Conservation (phyloP, 176 grass and related monocot species). For the Zizania latifolia region DNA sequence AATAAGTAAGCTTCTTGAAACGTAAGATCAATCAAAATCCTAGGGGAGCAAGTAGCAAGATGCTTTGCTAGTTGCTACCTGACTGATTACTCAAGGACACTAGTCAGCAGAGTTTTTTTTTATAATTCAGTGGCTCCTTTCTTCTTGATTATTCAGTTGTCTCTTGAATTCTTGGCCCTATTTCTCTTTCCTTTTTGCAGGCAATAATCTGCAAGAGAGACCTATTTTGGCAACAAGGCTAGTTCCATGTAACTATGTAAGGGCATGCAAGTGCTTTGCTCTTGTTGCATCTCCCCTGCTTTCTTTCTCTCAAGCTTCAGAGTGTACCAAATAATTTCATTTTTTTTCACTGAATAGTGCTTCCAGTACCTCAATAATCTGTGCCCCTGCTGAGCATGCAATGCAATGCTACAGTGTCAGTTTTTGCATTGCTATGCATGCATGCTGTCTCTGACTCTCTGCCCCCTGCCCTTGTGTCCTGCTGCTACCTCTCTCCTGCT, state of each 20-base stretch:
- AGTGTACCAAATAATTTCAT: background rate
- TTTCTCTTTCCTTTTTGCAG: slow-evolving; percentile 11
- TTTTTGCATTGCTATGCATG: slow-evolving; percentile 24
- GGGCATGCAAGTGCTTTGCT: background rate
- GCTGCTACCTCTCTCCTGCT: slow-evolving; percentile 14
- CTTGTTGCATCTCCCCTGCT: background rate
- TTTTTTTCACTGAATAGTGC: background rate
- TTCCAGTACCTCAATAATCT: slow-evolving; percentile 35
- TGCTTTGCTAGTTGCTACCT: background rate
- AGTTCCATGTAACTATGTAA: too few relatives aligned
- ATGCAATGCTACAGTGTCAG: slow-evolving; percentile 24
- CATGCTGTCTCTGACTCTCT: too few relatives aligned
- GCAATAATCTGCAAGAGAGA: slow-evolving; percentile 23
- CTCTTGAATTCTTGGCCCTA: slow-evolving; percentile 3
- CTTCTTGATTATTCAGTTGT: slow-evolving; percentile 1
- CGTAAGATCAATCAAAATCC: background rate
- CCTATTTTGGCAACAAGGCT: slow-evolving; percentile 6
- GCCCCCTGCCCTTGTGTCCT: background rate
- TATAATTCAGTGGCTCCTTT: background rate
- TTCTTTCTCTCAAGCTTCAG: slow-evolving; percentile 1
- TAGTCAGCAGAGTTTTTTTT: background rate
- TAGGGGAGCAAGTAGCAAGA: background rate
- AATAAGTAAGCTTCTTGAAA: background rate
- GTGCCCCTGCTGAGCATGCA: slow-evolving; percentile 24
- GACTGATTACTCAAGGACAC: background rate